Evolutionary conservation across 2,329 filamentous ascomycete species (phyloP).

Genomic region (Fusarium xyrophilum): DNA sequence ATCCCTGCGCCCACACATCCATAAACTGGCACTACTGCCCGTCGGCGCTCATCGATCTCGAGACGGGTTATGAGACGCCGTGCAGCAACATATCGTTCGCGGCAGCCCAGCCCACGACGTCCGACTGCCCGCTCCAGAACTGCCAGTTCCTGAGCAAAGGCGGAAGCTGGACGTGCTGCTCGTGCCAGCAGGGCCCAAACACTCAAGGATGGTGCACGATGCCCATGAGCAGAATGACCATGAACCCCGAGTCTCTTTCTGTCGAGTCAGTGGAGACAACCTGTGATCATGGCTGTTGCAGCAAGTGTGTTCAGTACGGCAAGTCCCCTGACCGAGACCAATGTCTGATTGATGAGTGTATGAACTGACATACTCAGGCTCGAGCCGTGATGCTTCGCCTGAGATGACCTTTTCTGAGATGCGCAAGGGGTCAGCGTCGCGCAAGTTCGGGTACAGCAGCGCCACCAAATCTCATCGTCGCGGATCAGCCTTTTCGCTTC

Average conservation of each 20-base stretch:
- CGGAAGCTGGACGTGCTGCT: slow-evolving; percentile 62
- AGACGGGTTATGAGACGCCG: slow-evolving; percentile 58
- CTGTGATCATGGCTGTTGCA: slow-evolving; percentile 63
- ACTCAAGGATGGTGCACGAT: slow-evolving; percentile 60
- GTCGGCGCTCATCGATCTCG: slow-evolving; percentile 53
- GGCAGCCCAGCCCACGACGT: slow-evolving; percentile 51
- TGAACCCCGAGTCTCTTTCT: slow-evolving; percentile 44
- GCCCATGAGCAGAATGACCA: slow-evolving; percentile 42
- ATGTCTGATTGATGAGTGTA: not conserved
- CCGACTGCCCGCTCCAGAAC: slow-evolving; percentile 57
- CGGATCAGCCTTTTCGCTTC: slow-evolving; percentile 40
- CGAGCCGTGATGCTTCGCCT: slow-evolving; percentile 45
- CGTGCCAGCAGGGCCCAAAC: slow-evolving; percentile 60
- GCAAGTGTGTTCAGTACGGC: slow-evolving; percentile 55
- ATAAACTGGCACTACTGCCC: slow-evolving; percentile 64
- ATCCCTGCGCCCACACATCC: slow-evolving; percentile 62
- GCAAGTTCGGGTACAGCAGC: slow-evolving; percentile 47
- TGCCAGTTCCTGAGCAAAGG: slow-evolving; percentile 59
- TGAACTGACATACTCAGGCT: slow-evolving; percentile 36
- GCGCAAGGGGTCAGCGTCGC: slow-evolving; percentile 48
- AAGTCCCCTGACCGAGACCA: not conserved
- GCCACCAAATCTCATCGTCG: slow-evolving; percentile 44
- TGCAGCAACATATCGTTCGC: slow-evolving; percentile 59
- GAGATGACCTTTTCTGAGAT: slow-evolving; percentile 49
- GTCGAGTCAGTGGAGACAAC: slow-evolving; percentile 50